Conservation (phyloP, 352 stramenopile genomes). For the Phytopythium litorale region DNA sequence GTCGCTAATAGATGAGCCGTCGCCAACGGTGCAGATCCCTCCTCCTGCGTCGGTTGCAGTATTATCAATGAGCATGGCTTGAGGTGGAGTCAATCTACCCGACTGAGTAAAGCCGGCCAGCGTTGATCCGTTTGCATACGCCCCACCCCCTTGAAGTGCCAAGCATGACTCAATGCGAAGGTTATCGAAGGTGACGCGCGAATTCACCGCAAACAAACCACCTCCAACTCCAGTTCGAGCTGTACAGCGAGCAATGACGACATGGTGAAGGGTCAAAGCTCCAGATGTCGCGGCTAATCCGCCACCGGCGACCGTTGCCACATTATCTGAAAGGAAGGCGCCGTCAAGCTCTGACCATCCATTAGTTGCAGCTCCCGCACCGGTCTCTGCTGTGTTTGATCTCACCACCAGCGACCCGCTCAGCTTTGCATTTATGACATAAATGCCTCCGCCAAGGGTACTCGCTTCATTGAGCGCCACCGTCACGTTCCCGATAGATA, state of each 20-base stretch:
- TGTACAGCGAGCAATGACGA: conserved; percentile 17
- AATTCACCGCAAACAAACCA: conserved; percentile 19
- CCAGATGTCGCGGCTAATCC: conserved; percentile 21
- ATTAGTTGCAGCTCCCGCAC: conserved; percentile 17
- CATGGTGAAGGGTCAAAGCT: conserved; percentile 16
- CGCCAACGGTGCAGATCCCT: conserved; percentile 25
- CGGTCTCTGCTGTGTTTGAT: conserved; percentile 19
- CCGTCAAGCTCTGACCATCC: conserved; percentile 14
- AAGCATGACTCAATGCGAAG: conserved; percentile 18
- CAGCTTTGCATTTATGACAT: conserved; percentile 16
- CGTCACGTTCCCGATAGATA: conserved; percentile 2
- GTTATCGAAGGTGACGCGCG: conserved; percentile 13
- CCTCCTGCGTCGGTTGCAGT: conserved; percentile 23
- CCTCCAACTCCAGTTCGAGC: conserved; percentile 18
- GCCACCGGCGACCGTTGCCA: conserved; percentile 18
- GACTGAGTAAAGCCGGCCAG: conserved; percentile 9
- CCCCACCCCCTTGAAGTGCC: conserved; percentile 20
- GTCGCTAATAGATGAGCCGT: conserved; percentile 12
- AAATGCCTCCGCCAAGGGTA: conserved; percentile 22
- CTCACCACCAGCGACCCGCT: conserved; percentile 13
- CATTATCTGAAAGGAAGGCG: conserved; percentile 15
- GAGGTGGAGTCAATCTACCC: not conserved
- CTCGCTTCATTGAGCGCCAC: conserved; percentile 19
- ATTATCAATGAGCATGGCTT: conserved; percentile 5
- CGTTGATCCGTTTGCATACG: conserved; percentile 24